Conservation (phyloP, 176 grass and related monocot genomes). For the Melocanna baccifera region DNA sequence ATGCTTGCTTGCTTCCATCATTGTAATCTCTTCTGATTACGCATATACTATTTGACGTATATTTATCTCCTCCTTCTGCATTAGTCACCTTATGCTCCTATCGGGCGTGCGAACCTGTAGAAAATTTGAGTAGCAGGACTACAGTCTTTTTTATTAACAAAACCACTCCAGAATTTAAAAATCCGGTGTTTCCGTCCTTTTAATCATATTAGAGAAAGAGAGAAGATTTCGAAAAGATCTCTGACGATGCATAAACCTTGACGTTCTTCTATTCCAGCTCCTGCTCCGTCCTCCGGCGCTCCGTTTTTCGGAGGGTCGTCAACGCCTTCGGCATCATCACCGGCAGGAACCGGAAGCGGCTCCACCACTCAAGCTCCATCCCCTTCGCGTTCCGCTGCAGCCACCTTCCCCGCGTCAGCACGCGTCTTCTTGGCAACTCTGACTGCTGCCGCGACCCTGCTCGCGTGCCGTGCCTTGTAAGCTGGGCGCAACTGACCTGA, state of each 20-base stretch:
- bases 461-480: neutral
- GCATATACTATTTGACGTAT: neutral
- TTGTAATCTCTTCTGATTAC: neutral
- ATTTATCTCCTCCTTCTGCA: neutral
- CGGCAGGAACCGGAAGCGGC: constrained; percentile 7
- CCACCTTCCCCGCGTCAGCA: neutral
- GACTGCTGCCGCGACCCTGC: neutral
- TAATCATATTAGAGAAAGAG: too few species aligned
- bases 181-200: too few species aligned
- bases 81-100: neutral
- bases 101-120: neutral
- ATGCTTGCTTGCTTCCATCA: neutral
- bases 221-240: too few species aligned
- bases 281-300: constrained; percentile 27
- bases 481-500: neutral
- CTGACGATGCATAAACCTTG: neutral
- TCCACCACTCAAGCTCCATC: constrained; percentile 29
- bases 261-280: constrained; percentile 51
- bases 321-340: constrained; percentile 19
- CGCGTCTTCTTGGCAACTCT: neutral
- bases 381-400: constrained; percentile 22
- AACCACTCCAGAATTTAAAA: too few species aligned
- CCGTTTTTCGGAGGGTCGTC: neutral
- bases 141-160: neutral
- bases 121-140: neutral